These are phyloP conservation scores for Lupinus albus DNA, from an alignment of 306 rosid species.

Conservation along the genomic window DNA sequence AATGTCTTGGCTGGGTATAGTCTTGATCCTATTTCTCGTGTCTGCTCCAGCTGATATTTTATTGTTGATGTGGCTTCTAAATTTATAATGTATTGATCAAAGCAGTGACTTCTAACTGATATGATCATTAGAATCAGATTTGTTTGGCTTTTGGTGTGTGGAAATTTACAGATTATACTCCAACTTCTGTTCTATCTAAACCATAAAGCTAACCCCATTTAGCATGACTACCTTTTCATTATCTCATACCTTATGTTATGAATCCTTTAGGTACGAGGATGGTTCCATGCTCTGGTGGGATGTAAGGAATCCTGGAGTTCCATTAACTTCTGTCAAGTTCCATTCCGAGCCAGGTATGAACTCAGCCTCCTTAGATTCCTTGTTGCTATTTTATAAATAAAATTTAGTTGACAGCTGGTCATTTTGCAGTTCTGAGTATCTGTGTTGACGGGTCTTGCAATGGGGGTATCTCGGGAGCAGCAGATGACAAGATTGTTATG, in stretches of 20 bases:
- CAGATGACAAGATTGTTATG: constrained; percentile 79
- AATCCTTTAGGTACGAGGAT: constrained; percentile 75
- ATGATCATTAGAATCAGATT: constrained; percentile 3
- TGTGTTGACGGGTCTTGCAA: constrained; percentile 69
- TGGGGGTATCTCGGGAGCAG: constrained; percentile 93
- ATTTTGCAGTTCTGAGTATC: constrained; percentile 71
- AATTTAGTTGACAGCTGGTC: constrained; percentile 25
- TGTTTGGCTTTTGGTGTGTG: constrained; percentile 1
- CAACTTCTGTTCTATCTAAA: constrained; percentile 11
- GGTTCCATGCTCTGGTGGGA: constrained; percentile 99
- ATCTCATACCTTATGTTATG: constrained; percentile 30
- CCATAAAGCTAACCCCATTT: background rate
- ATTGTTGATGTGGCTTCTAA: background rate
- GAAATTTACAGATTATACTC: constrained; percentile 6
- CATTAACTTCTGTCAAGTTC: constrained; percentile 71
- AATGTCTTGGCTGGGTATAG: constrained; percentile 80
- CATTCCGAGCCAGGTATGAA: constrained; percentile 87
- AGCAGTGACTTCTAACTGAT: background rate
- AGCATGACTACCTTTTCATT: constrained; percentile 24
- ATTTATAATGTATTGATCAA: constrained; percentile 1
- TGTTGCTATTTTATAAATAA: constrained; percentile 15
- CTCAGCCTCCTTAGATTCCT: constrained; percentile 17
- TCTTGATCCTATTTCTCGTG: constrained; percentile 27
- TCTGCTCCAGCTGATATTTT: background rate
- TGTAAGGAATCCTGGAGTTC: constrained; percentile 67